Base-by-base conservation (phyloP, 495 filamentous ascomycete genomes). In the Trichoderma reesei region DNA sequence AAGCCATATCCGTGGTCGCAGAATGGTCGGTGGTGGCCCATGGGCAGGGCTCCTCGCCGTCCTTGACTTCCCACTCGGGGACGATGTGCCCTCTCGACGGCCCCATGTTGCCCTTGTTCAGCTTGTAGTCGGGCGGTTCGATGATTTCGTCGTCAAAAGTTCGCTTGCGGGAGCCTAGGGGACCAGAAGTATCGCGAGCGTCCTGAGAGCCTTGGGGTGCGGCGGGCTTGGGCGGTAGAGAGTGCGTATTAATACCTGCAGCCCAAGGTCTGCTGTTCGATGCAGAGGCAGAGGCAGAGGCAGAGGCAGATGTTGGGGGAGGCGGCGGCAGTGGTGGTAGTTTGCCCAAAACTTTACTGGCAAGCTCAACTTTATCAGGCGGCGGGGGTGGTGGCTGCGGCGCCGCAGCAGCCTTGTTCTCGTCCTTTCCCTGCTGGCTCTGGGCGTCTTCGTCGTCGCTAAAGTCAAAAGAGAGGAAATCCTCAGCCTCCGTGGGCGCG, bases 391-490 rank as follows among this genome's bases (percentile, higher is more conserved):
- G 62, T 38, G 36, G 46, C 38, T 54, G 9, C 14, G 64, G 31
- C 18, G 13, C 59, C 3, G 39, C 4, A 10, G 20, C 26, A 63
- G 34, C 41, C 18, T 63, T 34, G 20, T 14, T 6, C n/a, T 41
- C 61, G 16, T 41, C n/a, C n/a, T n/a, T n/a, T n/a, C n/a, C n/a
- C n/a, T n/a, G n/a, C 3, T 37, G 46, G 38, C 14, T 41, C 16
- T 41, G n/a, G n/a, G 31, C 41, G 5, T 18, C 4, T 31, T 59
- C 11, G n/a, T 61, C 11, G 2, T 74, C 73, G 33, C 85, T 84
- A 33, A 86, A 77, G 67, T 86, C 86, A 54, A 90, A 86, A 1
- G 91, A 91, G 62, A 96, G 96, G 70, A 94, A 96, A 67, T 96
- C 92, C 60, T 86, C 84, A 5, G 72, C 68, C 38, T 77, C 74